Conservation (phyloP, 2,329 filamentous ascomycete genomes). For the Calonectria ilicicola region DNA sequence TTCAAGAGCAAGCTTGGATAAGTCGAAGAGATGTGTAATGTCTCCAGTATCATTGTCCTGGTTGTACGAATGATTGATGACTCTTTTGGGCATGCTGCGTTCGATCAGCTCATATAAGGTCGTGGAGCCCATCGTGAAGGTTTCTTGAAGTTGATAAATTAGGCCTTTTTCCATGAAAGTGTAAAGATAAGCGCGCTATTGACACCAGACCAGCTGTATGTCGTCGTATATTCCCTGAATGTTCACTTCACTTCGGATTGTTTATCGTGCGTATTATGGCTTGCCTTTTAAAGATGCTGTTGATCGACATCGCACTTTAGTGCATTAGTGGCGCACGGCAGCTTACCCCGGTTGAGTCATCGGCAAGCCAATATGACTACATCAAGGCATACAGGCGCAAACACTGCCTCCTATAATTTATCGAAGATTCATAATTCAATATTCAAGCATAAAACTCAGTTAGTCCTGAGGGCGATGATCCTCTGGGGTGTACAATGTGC, state of each 20-base stretch:
- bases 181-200: not conserved
- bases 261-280: not conserved
- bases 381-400: not conserved
- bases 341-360: not conserved
- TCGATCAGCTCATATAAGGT: slow-evolving; percentile 2
- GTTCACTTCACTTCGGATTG: not conserved
- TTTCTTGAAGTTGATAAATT: not conserved
- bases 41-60: not conserved
- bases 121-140: not conserved
- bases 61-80: slow-evolving; percentile 6
- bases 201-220: not conserved
- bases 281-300: not conserved
- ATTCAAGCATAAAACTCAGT: too few species aligned
- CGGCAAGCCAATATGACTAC: not conserved
- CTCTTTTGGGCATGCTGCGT: slow-evolving; percentile 8
- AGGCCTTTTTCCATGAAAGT: not conserved
- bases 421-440: too few species aligned
- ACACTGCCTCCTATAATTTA: not conserved
- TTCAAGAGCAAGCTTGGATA: slow-evolving; percentile 15
- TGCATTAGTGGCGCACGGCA: not conserved
- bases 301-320: not conserved
- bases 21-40: slow-evolving; percentile 13
- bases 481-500: too few species aligned
- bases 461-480: too few species aligned
- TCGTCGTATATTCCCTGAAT: not conserved